phyloP scores from a whole-genome alignment of 805 yeast genomes.

The Diddensiella caesifluorescens region DNA sequence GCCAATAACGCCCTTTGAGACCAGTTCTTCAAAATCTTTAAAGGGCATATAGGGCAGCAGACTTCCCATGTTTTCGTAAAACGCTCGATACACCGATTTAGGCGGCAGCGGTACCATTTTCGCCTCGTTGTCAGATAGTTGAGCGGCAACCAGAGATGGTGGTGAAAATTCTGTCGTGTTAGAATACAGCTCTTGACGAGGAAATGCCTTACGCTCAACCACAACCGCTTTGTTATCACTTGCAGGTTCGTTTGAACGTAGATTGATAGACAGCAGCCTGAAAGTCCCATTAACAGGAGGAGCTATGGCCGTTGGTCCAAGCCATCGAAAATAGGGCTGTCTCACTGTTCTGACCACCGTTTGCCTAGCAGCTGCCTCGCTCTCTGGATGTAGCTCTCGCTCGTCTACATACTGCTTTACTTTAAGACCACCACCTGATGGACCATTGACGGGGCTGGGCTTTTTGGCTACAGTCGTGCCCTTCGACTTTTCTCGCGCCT shows the following conservation, averaged over 20 bases:
- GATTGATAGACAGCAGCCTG: constrained; percentile 25
- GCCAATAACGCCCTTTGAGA: constrained; percentile 20
- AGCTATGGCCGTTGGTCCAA: constrained; percentile 30
- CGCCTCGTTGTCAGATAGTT: neutral
- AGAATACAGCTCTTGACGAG: no score
- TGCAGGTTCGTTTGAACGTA: constrained; percentile 16
- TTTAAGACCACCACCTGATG: no score
- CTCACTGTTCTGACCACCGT: constrained; percentile 3
- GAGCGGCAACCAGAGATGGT: neutral
- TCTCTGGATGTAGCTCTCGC: neutral
- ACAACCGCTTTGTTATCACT: constrained; percentile 9
- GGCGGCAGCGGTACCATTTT: constrained; percentile 15
- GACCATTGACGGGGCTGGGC: neutral
- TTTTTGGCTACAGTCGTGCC: neutral
- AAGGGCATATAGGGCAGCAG: constrained; percentile 23
- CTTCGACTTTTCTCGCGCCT: neutral
- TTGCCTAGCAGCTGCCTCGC: neutral
- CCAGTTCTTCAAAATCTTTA: constrained; percentile 19
- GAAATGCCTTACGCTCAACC: no score
- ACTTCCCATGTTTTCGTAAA: constrained; percentile 20
- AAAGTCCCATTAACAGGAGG: constrained; percentile 26
- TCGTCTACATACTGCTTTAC: neutral
- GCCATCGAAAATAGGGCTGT: constrained; percentile 29
- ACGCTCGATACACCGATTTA: constrained; percentile 12
- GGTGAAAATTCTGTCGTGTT: no score